Percentiles rank a stretch among this genome's conserved stretches.
These are phyloP conservation scores for Aspergillus asperescens DNA, from an alignment of 495 filamentous ascomycete genomes.

Conservation along the genomic window DNA sequence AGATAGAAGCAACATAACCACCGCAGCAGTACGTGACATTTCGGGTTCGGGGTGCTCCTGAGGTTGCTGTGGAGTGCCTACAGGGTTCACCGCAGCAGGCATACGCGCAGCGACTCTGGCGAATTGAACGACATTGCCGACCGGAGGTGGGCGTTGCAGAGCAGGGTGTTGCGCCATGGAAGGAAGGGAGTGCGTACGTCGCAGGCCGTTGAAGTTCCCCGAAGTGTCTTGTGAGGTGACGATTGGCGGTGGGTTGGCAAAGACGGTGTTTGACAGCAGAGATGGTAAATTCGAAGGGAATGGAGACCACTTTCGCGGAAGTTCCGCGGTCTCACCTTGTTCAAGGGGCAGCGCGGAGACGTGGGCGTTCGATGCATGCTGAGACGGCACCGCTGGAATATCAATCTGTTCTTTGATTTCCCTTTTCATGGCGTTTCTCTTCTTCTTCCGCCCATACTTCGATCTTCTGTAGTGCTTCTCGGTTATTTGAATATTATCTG, in stretches of 20 bases:
- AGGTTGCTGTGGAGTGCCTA: slow-evolving; percentile 29
- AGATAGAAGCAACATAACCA: slow-evolving; percentile 67
- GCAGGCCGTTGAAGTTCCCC: slow-evolving; percentile 55
- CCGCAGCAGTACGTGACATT: slow-evolving; percentile 69
- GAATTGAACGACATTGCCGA: slow-evolving; percentile 38
- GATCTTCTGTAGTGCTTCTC: slow-evolving; percentile 18
- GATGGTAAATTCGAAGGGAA: slow-evolving; percentile 53
- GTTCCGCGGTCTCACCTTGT: slow-evolving; percentile 14
- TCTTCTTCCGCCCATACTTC: slow-evolving; percentile 33
- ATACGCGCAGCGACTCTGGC: slow-evolving; percentile 36
- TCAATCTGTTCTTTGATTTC: neutral
- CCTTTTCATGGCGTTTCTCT: slow-evolving; percentile 26
- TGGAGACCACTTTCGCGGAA: slow-evolving; percentile 24
- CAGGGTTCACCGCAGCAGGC: slow-evolving; percentile 15
- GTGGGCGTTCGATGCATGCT: slow-evolving; percentile 4
- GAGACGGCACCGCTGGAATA: neutral
- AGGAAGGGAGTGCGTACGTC: slow-evolving; percentile 75
- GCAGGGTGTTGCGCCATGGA: slow-evolving; percentile 39
- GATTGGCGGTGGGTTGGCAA: slow-evolving; percentile 39
- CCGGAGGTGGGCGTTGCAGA: slow-evolving; percentile 46
- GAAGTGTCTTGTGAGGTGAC: slow-evolving; percentile 17
- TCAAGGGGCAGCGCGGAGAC: neutral
- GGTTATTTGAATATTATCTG: slow-evolving; percentile 11
- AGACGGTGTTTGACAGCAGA: slow-evolving; percentile 61
- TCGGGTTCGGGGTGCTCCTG: slow-evolving; percentile 45